These are phyloP conservation scores for Rhododendron henanense DNA, from an alignment of 148 eudicot genomes.

Conservation along the genomic window DNA sequence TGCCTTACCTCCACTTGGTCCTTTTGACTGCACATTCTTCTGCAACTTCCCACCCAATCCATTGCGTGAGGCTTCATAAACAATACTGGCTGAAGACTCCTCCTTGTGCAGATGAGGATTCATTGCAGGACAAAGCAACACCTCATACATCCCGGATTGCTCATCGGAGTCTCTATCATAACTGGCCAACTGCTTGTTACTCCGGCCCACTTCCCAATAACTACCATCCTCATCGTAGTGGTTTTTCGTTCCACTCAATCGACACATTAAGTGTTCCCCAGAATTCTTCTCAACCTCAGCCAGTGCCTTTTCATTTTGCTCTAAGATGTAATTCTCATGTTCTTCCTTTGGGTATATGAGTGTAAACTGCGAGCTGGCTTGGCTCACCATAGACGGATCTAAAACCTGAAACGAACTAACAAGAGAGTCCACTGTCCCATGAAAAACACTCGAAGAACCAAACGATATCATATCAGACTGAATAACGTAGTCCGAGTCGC, in stretches of 20 bases:
- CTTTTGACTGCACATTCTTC: neutral
- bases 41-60: neutral
- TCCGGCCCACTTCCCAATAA: slow-evolving; percentile 26
- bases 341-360: neutral
- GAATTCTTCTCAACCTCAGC: neutral
- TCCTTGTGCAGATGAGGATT: slow-evolving; percentile 9
- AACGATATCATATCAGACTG: slow-evolving; percentile 4
- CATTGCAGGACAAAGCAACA: slow-evolving; percentile 25
- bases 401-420: slow-evolving; percentile 18
- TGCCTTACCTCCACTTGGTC: slow-evolving; percentile 2
- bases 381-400: neutral
- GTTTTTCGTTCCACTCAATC: slow-evolving; percentile 33
- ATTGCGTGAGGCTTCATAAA: neutral
- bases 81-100: neutral
- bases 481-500: slow-evolving; percentile 10
- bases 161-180: slow-evolving; percentile 27
- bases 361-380: neutral
- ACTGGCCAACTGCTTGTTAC: slow-evolving; percentile 41
- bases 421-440: slow-evolving; percentile 25
- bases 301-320: neutral
- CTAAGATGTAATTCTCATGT: neutral
- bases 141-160: slow-evolving; percentile 33
- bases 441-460: slow-evolving; percentile 26
- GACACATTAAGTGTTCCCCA: slow-evolving; percentile 6
- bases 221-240: slow-evolving; percentile 29